Conservation (phyloP, 1,284 basidiomycete species). For the Microbotryomycetes sp. region DNA sequence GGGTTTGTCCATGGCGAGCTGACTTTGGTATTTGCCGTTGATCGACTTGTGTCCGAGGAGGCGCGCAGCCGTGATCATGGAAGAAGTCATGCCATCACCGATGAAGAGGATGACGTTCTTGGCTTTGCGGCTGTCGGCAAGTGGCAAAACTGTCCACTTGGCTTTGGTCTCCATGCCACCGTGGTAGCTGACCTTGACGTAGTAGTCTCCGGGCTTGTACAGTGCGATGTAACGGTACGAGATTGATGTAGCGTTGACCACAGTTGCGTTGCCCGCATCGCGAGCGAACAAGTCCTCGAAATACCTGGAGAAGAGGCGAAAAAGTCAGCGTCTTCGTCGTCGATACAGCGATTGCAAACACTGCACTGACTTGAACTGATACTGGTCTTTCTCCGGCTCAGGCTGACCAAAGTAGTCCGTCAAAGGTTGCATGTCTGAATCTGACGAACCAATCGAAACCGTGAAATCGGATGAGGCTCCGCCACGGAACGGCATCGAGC, state of each 20-base stretch:
- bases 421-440: neutral
- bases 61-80: constrained; percentile 41
- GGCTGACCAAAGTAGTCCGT: constrained; percentile 40
- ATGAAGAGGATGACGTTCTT: constrained; percentile 44
- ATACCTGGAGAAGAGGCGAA: constrained; percentile 9
- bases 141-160: constrained; percentile 41
- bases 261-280: constrained; percentile 38
- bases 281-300: constrained; percentile 43
- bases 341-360: constrained; percentile 21
- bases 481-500: constrained; percentile 44
- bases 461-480: constrained; percentile 38
- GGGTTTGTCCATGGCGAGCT: constrained; percentile 40
- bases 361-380: constrained; percentile 10
- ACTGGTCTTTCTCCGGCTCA: constrained; percentile 32
- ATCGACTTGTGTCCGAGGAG: constrained; percentile 47
- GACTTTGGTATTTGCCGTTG: constrained; percentile 45
- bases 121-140: constrained; percentile 39
- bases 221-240: constrained; percentile 44
- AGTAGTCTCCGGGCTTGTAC: constrained; percentile 39
- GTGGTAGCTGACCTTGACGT: constrained; percentile 35
- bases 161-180: constrained; percentile 37
- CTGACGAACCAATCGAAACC: constrained; percentile 38
- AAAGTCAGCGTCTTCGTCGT: too few species aligned
- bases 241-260: constrained; percentile 45
- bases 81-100: constrained; percentile 32